Base-by-base conservation (phyloP, 164 flowering plant species). In the Piper longum region DNA sequence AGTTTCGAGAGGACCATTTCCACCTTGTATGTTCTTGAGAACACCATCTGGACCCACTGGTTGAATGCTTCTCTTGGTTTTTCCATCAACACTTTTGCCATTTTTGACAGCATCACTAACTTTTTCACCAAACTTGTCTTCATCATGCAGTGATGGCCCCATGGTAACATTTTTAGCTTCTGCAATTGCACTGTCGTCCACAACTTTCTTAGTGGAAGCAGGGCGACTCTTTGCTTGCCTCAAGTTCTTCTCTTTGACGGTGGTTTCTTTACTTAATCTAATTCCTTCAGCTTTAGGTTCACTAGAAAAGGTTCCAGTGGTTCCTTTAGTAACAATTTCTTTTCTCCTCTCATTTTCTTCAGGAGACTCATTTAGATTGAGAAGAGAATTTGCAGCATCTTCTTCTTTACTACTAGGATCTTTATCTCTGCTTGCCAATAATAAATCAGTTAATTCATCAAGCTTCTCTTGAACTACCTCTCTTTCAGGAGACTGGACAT, bases 181-280 rank as follows among this genome's bases (percentile, higher is more conserved):
- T 40, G 36, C 62, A 54, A 40, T 56, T 14, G 55, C 56, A 17
- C 61, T 39, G 40, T 52, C 4, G 41, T 57, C 40, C 54, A 44
- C 59, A 26, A 43, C 54, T 60, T 65, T 63, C 11, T 43, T 63
- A 52, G 45, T 17, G 62, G 64, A 17, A 54, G 65, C 57, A 45
- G 59, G 65, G 39, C 48, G 71, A 61, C 66, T 71, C 63, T 62
- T 72, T 4, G 51, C 45, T 59, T 19, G 60, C 54, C 62, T 68
- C 13, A 8, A 0, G 61, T 54, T 59, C 45, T 18, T 61, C 16
- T 48, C 52, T 48, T 14, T 5, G 9, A 48, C 12, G 9, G 52
- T 3, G 14, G 11, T 14, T 48, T 48, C 52, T 48, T 48, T 8
- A 12, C 14, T 9, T 48, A 48, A 48, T 5, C 9, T 14, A 5